Percentiles rank a stretch among this genome's conserved stretches.
Conservation (phyloP, 306 rosid genomes). For the apple (Malus domestica) region DNA sequence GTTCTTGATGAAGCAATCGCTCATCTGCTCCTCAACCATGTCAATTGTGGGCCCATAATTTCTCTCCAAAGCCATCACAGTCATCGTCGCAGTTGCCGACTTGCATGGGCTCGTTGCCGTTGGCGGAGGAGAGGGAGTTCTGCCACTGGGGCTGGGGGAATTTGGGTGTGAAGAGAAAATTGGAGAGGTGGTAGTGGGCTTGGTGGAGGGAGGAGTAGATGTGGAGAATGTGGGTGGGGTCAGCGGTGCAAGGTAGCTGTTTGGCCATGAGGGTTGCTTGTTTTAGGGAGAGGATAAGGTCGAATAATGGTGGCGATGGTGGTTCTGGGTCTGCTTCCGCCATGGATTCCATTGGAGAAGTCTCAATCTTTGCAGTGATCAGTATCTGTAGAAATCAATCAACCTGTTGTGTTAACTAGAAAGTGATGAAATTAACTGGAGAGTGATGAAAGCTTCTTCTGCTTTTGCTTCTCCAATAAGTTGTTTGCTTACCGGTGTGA, state of each 20-base stretch:
- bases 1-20: conserved; percentile 51
- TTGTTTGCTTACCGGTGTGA: neutral
- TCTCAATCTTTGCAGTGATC: neutral
- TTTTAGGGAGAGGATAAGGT: conserved; percentile 57
- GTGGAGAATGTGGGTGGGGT: conserved; percentile 24
- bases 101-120: conserved; percentile 55
- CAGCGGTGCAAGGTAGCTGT: conserved; percentile 41
- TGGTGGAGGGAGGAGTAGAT: conserved; percentile 61
- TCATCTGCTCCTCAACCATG: conserved; percentile 67
- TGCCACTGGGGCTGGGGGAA: conserved; percentile 12
- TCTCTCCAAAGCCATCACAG: conserved; percentile 25
- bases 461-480: neutral
- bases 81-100: conserved; percentile 28
- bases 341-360: conserved; percentile 35
- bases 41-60: conserved; percentile 45
- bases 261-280: conserved; percentile 70
- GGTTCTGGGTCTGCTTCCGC: conserved; percentile 17
- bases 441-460: neutral
- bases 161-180: conserved; percentile 46
- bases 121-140: conserved; percentile 54
- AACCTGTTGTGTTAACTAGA: neutral
- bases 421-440: too few relatives aligned
- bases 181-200: conserved; percentile 60
- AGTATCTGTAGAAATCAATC: neutral
- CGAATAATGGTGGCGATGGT: conserved; percentile 17